These are phyloP conservation scores for Botrytis fragariae DNA, from an alignment of 2,329 filamentous ascomycete genomes.

Conservation along the genomic window DNA sequence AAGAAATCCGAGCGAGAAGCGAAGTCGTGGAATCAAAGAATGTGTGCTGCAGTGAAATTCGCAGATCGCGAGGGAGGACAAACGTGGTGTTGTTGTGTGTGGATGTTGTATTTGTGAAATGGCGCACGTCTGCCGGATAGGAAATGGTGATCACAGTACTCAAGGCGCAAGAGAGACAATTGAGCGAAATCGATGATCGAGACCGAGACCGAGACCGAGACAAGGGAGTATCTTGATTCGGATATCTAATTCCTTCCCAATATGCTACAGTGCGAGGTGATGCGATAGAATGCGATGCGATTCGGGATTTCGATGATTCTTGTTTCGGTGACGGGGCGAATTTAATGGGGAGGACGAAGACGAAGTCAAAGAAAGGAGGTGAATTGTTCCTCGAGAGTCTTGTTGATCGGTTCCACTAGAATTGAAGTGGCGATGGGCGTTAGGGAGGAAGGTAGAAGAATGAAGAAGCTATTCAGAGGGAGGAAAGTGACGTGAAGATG, in stretches of 20 bases:
- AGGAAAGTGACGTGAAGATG: not conserved
- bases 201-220: not conserved
- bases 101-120: conserved; percentile 10
- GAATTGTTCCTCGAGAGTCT: not conserved
- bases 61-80: not conserved
- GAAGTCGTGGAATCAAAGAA: conserved; percentile 11
- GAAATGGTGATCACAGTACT: conserved; percentile 6
- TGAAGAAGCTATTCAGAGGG: not conserved
- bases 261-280: not conserved
- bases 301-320: not conserved
- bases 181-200: not conserved
- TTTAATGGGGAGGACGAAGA: too few relatives aligned
- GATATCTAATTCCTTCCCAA: not conserved
- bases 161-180: conserved; percentile 6
- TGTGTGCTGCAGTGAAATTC: conserved; percentile 1
- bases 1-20: not conserved
- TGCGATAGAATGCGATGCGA: not conserved
- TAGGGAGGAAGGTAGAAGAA: not conserved
- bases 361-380: not conserved
- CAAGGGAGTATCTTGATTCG: not conserved
- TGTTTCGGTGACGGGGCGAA: not conserved
- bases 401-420: not conserved
- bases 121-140: conserved; percentile 4
- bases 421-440: not conserved
- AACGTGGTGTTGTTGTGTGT: not conserved